Evolutionary conservation across 2,329 filamentous ascomycete species (phyloP), one percentile per base, ranked within the genome.

Genomic region (Diaporthe destruens): DNA sequence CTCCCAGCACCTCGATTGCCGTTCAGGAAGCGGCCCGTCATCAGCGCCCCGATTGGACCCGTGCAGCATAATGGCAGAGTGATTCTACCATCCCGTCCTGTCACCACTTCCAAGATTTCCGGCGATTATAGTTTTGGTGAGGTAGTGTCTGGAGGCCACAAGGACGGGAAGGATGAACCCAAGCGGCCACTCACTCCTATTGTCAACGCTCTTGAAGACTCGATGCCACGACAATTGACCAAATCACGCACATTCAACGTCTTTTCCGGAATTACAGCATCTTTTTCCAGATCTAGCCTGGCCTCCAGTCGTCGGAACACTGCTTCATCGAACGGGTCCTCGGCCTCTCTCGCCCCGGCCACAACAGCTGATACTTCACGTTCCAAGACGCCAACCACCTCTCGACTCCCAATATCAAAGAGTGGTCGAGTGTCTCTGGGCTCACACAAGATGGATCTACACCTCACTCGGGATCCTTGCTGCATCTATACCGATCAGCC

Each of bases 401-500:
- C 36, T 36, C 59, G 61, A 6, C 36, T 66, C 4, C 66, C 72
- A 3, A 49, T 55, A 16, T 63, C 59, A 7, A 68, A 69, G 61
- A 73, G 65, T 32, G 56, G 71, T 5, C 61, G 55, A 11, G 39
- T 69, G 16, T 68, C 72, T 47, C 51, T 72, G 6, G 65, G 67
- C 18, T 71, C 65, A 12, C 68, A 56, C 18, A 71, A 47, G 53
- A 78, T 77, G 12, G 71, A 53, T 69, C 75, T 39, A 75, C 23
- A 59, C 55, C 32, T 70, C 6, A 53, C 59, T n/a, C 54, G 16
- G 29, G 34, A 81, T 12, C 78, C 77, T 2, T 76, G 76, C 1
- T 78, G 80, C 2, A 79, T 90, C 18, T 78, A 78, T 66, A 80
- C 78, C 0, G 83, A 86, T 2, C 85, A 87, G 76, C 80, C 84